These are phyloP conservation scores for Blumeriella jaapii DNA, from an alignment of 2,329 filamentous ascomycete species.

Conservation along the genomic window DNA sequence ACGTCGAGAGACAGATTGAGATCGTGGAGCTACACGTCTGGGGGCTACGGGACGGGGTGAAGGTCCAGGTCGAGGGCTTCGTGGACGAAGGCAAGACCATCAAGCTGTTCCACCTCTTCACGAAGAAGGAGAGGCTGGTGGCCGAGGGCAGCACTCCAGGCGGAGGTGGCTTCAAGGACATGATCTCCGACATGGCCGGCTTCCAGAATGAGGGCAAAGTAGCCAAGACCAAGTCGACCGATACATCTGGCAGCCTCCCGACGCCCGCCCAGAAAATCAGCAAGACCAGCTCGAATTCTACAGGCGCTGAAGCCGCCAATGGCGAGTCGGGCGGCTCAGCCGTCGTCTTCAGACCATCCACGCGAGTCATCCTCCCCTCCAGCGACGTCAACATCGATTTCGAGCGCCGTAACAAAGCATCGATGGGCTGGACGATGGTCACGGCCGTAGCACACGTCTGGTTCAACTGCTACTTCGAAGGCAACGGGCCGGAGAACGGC, in stretches of 20 bases:
- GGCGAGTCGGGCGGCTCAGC: constrained; percentile 52
- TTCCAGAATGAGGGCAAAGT: constrained; percentile 20
- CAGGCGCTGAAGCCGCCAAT: constrained; percentile 25
- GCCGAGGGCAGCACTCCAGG: constrained; percentile 46
- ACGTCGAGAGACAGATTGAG: constrained; percentile 73
- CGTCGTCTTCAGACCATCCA: constrained; percentile 65
- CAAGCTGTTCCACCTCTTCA: constrained; percentile 72
- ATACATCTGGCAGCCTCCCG: constrained; percentile 1
- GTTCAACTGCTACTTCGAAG: constrained; percentile 95
- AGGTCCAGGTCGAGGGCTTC: constrained; percentile 74
- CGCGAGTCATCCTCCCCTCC: constrained; percentile 59
- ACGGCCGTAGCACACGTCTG: constrained; percentile 90
- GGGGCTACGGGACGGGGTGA: constrained; percentile 80
- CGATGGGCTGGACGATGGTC: constrained; percentile 76
- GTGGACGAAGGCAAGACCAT: constrained; percentile 84
- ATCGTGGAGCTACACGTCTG: constrained; percentile 82
- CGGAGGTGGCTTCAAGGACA: constrained; percentile 37
- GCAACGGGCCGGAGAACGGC: constrained; percentile 55
- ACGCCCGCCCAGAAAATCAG: not conserved
- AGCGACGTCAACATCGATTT: constrained; percentile 87
- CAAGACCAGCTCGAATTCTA: constrained; percentile 4
- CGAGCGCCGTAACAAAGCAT: constrained; percentile 71
- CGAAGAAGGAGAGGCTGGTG: constrained; percentile 56
- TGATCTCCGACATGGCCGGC: constrained; percentile 42
- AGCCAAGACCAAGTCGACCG: constrained; percentile 9